Conservation (phyloP, 345 rosid genomes). For the Excoecaria cochinchinensis region DNA sequence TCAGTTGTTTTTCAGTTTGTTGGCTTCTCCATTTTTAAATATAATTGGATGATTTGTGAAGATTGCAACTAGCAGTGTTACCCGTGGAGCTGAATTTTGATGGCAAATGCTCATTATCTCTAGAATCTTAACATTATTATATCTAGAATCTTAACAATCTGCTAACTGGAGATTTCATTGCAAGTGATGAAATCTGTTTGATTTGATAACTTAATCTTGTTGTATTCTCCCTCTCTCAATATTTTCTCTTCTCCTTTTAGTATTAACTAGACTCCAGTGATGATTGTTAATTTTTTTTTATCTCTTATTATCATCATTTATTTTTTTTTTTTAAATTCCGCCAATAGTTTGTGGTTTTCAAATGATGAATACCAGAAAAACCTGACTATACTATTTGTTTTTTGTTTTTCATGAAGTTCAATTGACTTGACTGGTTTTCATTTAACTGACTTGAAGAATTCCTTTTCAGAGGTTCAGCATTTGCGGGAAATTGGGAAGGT, state of each 20-base stretch:
- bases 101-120: not conserved
- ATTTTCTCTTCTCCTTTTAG: not conserved
- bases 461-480: conserved; percentile 51
- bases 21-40: not conserved
- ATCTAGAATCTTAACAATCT: not conserved
- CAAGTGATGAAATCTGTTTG: not conserved
- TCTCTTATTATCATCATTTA: too few species aligned
- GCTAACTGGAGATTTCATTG: not conserved
- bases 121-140: not conserved
- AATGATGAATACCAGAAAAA: too few species aligned
- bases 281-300: too few species aligned
- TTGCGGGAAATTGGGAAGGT: conserved; percentile 55
- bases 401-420: conserved; percentile 1
- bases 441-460: not conserved
- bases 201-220: not conserved
- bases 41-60: not conserved
- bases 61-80: not conserved
- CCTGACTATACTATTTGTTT: not conserved
- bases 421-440: not conserved
- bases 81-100: not conserved
- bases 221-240: not conserved
- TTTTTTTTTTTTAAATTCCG: too few species aligned
- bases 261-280: too few species aligned
- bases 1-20: not conserved
- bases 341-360: too few species aligned